These are phyloP conservation scores for Eimeria sp. DNA, from an alignment of 169 alveolate genomes.

Conservation along the genomic window DNA sequence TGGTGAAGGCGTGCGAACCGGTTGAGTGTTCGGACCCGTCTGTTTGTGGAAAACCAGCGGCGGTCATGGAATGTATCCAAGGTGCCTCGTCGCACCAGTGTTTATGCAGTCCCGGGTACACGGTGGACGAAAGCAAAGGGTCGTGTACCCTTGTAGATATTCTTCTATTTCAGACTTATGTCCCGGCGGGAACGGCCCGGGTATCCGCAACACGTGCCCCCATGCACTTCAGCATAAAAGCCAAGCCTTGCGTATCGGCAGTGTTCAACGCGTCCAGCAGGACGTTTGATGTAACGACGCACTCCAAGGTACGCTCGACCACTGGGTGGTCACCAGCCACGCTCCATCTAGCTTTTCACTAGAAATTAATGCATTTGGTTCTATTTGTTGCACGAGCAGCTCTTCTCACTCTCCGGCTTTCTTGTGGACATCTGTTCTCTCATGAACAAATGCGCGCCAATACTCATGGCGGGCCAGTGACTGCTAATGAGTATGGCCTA, in stretches of 20 bases:
- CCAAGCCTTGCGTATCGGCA: constrained; percentile 56
- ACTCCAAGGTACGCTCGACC: background rate
- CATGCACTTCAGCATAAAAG: constrained; percentile 20
- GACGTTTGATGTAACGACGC: constrained; percentile 2
- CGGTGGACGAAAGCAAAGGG: constrained; percentile 2
- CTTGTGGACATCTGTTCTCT: background rate
- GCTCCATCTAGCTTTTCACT: background rate
- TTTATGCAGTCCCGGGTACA: background rate
- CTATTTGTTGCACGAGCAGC: background rate
- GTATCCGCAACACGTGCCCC: constrained; percentile 70
- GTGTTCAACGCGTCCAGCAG: constrained; percentile 12
- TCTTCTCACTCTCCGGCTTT: background rate
- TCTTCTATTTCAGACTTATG: background rate
- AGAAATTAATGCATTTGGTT: background rate
- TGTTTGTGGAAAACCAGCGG: constrained; percentile 7
- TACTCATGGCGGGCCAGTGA: background rate
- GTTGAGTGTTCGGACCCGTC: constrained; percentile 64
- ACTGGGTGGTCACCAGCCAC: background rate
- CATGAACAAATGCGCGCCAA: background rate
- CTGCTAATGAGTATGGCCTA: background rate
- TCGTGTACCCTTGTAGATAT: background rate
- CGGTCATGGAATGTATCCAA: constrained; percentile 36
- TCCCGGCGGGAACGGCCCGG: constrained; percentile 20
- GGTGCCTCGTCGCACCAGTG: constrained; percentile 21
- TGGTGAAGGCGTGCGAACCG: constrained; percentile 51